Percentiles rank a stretch among this genome's conserved stretches.
Conservation (phyloP, 768 basidiomycete species). For the Obba rivulosa region DNA sequence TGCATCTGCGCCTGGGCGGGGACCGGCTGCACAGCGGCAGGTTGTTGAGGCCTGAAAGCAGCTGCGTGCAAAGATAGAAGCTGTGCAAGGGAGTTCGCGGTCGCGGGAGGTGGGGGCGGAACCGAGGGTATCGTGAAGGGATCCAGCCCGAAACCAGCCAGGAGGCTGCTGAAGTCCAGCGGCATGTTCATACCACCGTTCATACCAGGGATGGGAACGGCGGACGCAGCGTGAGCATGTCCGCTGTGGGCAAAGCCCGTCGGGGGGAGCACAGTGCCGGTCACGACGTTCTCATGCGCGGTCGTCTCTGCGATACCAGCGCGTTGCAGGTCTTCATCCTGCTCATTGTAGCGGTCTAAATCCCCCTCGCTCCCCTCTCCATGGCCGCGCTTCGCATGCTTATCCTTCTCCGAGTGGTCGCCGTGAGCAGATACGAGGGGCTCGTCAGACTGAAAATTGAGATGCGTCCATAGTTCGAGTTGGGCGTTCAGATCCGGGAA, state of each 20-base stretch:
- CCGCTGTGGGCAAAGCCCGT: slow-evolving; percentile 11
- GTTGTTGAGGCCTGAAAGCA: slow-evolving; percentile 16
- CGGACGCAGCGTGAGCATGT: slow-evolving; percentile 24
- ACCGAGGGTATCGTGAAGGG: slow-evolving; percentile 33
- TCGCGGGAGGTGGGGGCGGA: slow-evolving; percentile 26
- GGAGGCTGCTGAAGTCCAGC: slow-evolving; percentile 38
- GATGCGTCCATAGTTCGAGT: slow-evolving; percentile 80
- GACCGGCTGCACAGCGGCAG: background rate
- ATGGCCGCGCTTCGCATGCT: too few relatives aligned
- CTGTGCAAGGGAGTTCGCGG: slow-evolving; percentile 52
- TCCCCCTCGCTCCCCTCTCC: slow-evolving; percentile 18
- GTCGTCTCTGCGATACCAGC: slow-evolving; percentile 41
- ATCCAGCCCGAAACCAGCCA: slow-evolving; percentile 36
- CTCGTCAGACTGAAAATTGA: slow-evolving; percentile 76
- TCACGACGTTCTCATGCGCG: slow-evolving; percentile 56
- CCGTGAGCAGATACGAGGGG: slow-evolving; percentile 30
- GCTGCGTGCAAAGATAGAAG: slow-evolving; percentile 56
- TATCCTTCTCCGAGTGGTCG: slow-evolving; percentile 30
- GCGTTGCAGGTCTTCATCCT: slow-evolving; percentile 37
- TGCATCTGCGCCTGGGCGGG: slow-evolving; percentile 7
- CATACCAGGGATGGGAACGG: slow-evolving; percentile 31
- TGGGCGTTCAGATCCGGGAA: slow-evolving; percentile 75
- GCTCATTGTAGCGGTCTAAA: slow-evolving; percentile 32
- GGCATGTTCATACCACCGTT: slow-evolving; percentile 21
- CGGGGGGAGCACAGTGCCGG: slow-evolving; percentile 37